These are phyloP conservation scores for Eleusine indica DNA, from an alignment of 176 grass and related monocot genomes.

Conservation along the genomic window DNA sequence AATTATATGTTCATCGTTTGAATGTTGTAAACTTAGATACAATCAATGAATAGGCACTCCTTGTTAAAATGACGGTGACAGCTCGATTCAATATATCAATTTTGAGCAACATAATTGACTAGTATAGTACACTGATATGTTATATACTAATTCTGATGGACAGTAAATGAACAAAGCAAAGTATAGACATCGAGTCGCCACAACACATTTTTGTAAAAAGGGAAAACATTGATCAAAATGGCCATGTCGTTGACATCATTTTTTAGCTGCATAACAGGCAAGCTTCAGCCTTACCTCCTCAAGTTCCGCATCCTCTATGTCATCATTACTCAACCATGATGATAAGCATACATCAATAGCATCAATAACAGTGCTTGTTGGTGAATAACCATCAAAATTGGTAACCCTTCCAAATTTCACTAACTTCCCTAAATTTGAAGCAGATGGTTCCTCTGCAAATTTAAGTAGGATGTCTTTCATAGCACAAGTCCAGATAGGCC, in stretches of 20 bases:
- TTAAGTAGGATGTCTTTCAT: constrained; percentile 72
- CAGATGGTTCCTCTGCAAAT: constrained; percentile 67
- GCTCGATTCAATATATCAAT: constrained; percentile 19
- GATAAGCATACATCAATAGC: constrained; percentile 67
- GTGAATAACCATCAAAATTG: constrained; percentile 32
- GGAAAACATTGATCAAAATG: constrained; percentile 34
- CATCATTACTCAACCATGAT: constrained; percentile 73
- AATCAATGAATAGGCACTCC: neutral
- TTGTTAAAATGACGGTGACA: neutral
- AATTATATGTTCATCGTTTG: constrained; percentile 13
- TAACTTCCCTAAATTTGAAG: constrained; percentile 65
- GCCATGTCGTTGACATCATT: constrained; percentile 35
- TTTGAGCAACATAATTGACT: constrained; percentile 26
- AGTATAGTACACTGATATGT: constrained; percentile 5
- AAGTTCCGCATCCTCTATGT: constrained; percentile 61
- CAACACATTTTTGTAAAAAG: constrained; percentile 34
- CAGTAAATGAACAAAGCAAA: constrained; percentile 9
- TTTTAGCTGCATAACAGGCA: constrained; percentile 33
- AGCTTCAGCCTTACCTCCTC: constrained; percentile 70
- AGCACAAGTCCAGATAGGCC: constrained; percentile 78
- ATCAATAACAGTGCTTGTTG: constrained; percentile 43
- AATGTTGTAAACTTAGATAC: neutral
- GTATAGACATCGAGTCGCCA: neutral
- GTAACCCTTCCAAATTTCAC: constrained; percentile 60
- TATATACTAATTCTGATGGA: constrained; percentile 23